A percentile compares a stretch with the other conserved stretches of the same genome.
Evolutionary conservation across 352 stramenopile genomes (phyloP).

Genomic region (Phytophthora hibernalis): DNA sequence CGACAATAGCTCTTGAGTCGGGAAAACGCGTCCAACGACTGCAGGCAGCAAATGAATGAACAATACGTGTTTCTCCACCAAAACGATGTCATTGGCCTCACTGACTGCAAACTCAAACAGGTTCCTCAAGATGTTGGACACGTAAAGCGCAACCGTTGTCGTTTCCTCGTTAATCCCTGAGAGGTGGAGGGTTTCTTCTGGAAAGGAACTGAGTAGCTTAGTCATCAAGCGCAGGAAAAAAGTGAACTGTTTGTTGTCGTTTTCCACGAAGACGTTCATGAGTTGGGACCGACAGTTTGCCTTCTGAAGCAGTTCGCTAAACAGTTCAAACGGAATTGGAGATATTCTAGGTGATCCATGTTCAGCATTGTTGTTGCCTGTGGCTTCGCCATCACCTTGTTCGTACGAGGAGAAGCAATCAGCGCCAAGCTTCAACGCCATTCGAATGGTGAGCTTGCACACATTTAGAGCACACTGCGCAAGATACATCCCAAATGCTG

Average conservation of each 20-base stretch:
- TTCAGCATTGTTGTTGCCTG: constrained; percentile 25
- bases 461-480: constrained; percentile 70
- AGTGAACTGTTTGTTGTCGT: constrained; percentile 66
- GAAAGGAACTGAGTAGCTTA: constrained; percentile 65
- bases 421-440: constrained; percentile 67
- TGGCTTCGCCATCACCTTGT: constrained; percentile 29
- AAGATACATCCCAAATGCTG: constrained; percentile 53
- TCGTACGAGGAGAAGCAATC: constrained; percentile 61
- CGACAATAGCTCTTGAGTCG: background rate
- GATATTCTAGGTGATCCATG: constrained; percentile 38
- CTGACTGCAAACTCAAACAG: constrained; percentile 53
- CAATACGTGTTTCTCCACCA: constrained; percentile 50
- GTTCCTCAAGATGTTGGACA: constrained; percentile 52
- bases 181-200: constrained; percentile 41
- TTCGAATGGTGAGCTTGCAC: constrained; percentile 63
- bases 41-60: constrained; percentile 64
- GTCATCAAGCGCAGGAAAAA: constrained; percentile 77
- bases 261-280: constrained; percentile 61
- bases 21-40: constrained; percentile 41
- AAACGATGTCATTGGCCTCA: constrained; percentile 49
- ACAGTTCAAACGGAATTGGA: constrained; percentile 59
- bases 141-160: constrained; percentile 42
- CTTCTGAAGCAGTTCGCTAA: constrained; percentile 54
- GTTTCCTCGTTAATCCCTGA: constrained; percentile 15
- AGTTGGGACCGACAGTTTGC: constrained; percentile 61